Percentiles rank a stretch among this genome's conserved stretches.
These are phyloP conservation scores for Mycosphaerella sp. DNA, from an alignment of 2,329 filamentous ascomycete species.

Conservation along the genomic window DNA sequence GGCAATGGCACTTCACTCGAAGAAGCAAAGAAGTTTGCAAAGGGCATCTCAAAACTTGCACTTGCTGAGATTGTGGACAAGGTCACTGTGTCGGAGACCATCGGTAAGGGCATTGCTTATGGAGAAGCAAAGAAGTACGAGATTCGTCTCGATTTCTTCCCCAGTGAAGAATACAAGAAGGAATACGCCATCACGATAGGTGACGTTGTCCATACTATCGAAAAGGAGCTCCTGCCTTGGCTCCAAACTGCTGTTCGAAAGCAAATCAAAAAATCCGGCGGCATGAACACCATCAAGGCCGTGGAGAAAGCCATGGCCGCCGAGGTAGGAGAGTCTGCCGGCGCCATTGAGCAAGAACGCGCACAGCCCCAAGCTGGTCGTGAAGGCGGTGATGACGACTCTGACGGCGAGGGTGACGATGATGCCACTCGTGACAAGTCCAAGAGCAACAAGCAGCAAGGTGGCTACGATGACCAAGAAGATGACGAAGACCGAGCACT, in stretches of 20 bases:
- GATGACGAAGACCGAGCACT: constrained; percentile 85
- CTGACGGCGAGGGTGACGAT: constrained; percentile 50
- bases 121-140: constrained; percentile 77
- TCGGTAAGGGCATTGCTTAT: constrained; percentile 63
- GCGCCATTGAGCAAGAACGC: constrained; percentile 47
- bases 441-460: constrained; percentile 69
- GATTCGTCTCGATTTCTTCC: constrained; percentile 76
- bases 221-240: constrained; percentile 67
- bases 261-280: constrained; percentile 72
- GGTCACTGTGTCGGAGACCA: constrained; percentile 70
- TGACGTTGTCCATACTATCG: constrained; percentile 74
- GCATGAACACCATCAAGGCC: constrained; percentile 49
- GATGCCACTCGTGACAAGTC: constrained; percentile 63
- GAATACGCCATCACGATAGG: constrained; percentile 75
- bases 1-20: constrained; percentile 63
- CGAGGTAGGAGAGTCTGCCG: constrained; percentile 61
- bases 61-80: constrained; percentile 78
- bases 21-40: constrained; percentile 74
- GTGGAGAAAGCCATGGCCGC: constrained; percentile 60
- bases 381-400: constrained; percentile 64
- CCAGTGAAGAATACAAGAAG: constrained; percentile 70
- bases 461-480: constrained; percentile 82
- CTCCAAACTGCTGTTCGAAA: constrained; percentile 64
- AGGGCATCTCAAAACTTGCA: constrained; percentile 80
- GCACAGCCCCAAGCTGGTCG: constrained; percentile 41